Base-by-base conservation (phyloP, 2,329 filamentous ascomycete species). In the Colletotrichum acutatum region DNA sequence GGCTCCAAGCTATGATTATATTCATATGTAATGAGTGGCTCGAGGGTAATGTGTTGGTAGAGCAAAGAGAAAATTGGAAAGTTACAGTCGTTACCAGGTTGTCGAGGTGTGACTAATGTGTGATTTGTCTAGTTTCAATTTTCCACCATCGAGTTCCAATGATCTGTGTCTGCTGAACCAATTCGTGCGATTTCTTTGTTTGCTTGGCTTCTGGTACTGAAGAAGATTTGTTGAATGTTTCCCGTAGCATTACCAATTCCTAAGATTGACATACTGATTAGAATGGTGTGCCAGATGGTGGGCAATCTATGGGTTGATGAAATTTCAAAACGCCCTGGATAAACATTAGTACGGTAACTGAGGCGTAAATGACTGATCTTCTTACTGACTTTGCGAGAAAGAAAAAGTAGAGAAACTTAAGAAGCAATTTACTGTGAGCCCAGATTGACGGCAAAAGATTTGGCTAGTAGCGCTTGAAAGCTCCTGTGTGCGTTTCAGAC, bases 1-100 rank as follows among this genome's bases (percentile, higher is more conserved):
- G 49, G 56, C 70, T 70, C 30, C 54, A 72, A 65, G 54, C 60
- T 70, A 65, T 65, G 60, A 56, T 56, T 49, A 70, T 65, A 72
- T 64, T 69, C 69, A 69, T 64, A 59, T 34, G 66, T 72, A 72
- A 70, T 72, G 70, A 70, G 59, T 65, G 60, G 53, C 24, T 70
- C 70, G 54, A 53, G 42, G 22, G 42, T 72, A 72, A 72, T 72
- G 54, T 65, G 30, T 72, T 65, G 42, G 66, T 60, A 72, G 60
- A 65, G 59, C 70, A 53, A 65, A 72, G 66, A 72, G 28, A 57
- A 46, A 64, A 59, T 64, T 70, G n/a, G 46, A 72, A 72, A 60
- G 66, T 65, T 65, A 60, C 70, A 65, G 66, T 65, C 70, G 66
- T 72, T 70, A 72, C 70, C 66, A 70, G 24, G 34, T 62, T 28